Conservation (phyloP, 306 rosid genomes). For the Cucurbita moschata region DNA sequence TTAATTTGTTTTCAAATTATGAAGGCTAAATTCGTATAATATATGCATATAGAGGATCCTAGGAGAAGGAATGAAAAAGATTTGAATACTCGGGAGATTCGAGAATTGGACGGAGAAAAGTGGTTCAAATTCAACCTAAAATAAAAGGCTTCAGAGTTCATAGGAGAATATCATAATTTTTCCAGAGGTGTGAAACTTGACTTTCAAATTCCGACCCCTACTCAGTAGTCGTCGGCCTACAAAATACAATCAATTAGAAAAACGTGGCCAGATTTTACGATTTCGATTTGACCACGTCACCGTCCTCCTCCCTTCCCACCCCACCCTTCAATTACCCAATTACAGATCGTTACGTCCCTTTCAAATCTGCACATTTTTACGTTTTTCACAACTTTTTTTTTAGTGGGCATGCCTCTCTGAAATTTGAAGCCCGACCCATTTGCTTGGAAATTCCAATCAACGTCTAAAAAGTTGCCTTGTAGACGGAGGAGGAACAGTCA, state of each 20-base stretch:
- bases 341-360: not conserved
- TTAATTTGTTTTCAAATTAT: no score
- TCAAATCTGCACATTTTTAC: not conserved
- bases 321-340: not conserved
- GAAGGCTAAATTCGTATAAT: no score
- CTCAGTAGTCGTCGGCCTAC: not conserved
- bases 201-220: not conserved
- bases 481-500: not conserved
- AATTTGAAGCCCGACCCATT: not conserved
- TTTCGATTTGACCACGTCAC: constrained; percentile 22
- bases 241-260: not conserved
- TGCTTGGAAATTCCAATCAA: not conserved
- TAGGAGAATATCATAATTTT: no score
- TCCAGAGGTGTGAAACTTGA: no score
- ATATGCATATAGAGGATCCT: no score
- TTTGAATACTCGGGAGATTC: no score
- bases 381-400: not conserved
- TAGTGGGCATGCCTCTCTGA: not conserved
- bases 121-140: no score
- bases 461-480: not conserved
- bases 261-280: not conserved
- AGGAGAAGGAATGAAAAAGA: no score
- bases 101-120: no score
- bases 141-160: no score
- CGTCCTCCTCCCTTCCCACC: not conserved